Evolutionary conservation across 2,329 filamentous ascomycete species (phyloP), one percentile per base, ranked within the genome.

Genomic region (Cladosporium sp.): DNA sequence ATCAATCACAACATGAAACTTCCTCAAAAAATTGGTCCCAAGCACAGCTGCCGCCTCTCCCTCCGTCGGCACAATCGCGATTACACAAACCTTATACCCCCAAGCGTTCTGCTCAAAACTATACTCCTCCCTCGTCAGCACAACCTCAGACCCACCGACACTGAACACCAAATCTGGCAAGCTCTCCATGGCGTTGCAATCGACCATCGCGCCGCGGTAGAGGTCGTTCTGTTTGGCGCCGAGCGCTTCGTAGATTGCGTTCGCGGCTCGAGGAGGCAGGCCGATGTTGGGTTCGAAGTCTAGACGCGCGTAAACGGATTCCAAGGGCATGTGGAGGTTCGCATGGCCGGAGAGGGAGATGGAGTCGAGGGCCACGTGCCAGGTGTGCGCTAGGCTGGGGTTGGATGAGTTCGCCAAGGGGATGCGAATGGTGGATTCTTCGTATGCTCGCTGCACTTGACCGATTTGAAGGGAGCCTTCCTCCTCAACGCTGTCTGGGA

Each of bases 71-170:
- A 48, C 30, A 22, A 48, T 41, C 37, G 17, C 37, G 8, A 48
- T 37, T 4, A 48, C 37, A 17, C 45, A 48, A 11, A 48, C 27
- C 13, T 18, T 13, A n/a, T 32, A 30, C 12, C 45, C 45, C 39
- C 32, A 48, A 18, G 32, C 37, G 13, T 19, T 3, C 24, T 48
- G 45, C 29, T 48, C 37, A 15, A 36, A 40, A 20, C 45, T 48
- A 9, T 48, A 48, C 18, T 48, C 45, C n/a, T 48, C 45, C 29
- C 27, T 41, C 11, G 12, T 12, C 37, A 48, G 18, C 37, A n/a
- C 4, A 7, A 48, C 19, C 4, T 48, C 29, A 12, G 34, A 30
- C 8, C 45, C 37, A 3, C 32, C 37, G 6, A 48, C n/a, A n/a
- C 32, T 24, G 17, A 48, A 19, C 5, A 41, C 45, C 27, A 48